Base-by-base conservation (phyloP, 148 eudicot genomes). In the Polygonum maritimum region DNA sequence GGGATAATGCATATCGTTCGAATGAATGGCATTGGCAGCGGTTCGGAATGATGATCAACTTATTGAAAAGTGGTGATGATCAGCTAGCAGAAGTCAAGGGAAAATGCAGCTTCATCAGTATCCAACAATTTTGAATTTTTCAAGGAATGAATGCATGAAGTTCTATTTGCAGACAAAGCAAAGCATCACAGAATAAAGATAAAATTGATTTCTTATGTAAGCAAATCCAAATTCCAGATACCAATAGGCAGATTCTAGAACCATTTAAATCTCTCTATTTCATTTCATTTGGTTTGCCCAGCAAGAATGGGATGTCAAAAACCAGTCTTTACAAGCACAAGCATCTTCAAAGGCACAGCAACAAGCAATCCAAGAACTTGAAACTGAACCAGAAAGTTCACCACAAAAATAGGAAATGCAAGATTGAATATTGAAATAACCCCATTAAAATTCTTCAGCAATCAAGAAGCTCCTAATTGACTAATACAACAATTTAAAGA, bases 301-400 rank as follows among this genome's bases (percentile, higher is more conserved):
- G 26, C 39, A 63, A 63, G 33, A 63, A 12, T 22, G 33, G 26
- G 33, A 36, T 63, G 15, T 22, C 38, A 3, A 9, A 22, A 35
- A 9, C 13, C 35, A 19, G 47, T 44, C 47, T 10, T 11, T 49
- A 71, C 22, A 71, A 39, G 7, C 49, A 71, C 49, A 45, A 63
- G 16, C 69, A 63, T 63, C 69, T 63, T 57, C 33, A 57, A 57
- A 12, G 45, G 74, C 74, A 71, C 48, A 71, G 21, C 7, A 39
- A 19, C 49, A 35, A 45, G 48, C 31, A 39, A 71, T 40, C 31
- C 26, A 71, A 71, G 21, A 69, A 69, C 5, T 69, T 38, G 22
- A 41, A 69, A 39, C 18, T 36, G 21, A 41, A 6, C 26, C 73
- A 69, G 44, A 69, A 36, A 69, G 45, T 22, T 19, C 11, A 16